phyloP scores from a whole-genome alignment of 78 protist genomes.

The Pirum gemmata region DNA sequence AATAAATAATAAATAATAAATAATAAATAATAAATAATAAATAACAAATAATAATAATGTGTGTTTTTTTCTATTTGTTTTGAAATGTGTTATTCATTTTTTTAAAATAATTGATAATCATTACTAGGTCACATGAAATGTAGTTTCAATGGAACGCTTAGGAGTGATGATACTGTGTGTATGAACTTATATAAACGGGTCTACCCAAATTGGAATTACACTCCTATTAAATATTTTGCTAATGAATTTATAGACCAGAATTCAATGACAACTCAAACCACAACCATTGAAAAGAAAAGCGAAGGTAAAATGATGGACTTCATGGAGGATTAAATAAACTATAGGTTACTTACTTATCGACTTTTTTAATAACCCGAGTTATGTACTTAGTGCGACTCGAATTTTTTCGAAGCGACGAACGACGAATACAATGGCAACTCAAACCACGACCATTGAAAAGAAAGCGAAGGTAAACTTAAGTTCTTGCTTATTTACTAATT shows the following conservation, averaged over 20 bases:
- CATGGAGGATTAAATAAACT: no score
- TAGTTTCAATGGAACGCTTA: conserved; percentile 73
- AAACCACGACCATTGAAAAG: neutral
- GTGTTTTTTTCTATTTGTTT: no score
- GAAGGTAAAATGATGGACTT: neutral
- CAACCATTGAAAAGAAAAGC: neutral
- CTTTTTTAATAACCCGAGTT: no score
- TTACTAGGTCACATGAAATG: conserved; percentile 84
- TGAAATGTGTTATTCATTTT: no score
- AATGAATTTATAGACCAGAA: neutral
- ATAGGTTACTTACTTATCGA: no score
- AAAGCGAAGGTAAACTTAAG: neutral
- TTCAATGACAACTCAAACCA: neutral
- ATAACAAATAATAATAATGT: no score
- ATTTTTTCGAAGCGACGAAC: no score
- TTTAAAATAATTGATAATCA: no score
- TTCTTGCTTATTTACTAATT: neutral
- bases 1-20: no score
- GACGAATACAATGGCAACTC: neutral
- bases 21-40: no score
- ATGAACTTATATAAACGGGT: conserved; percentile 93
- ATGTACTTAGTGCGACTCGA: no score
- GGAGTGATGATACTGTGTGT: conserved; percentile 83
- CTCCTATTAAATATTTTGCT: neutral
- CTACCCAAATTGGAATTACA: conserved; percentile 72